Conservation (phyloP, 345 rosid species). For the Eucalyptus tenuipes region DNA sequence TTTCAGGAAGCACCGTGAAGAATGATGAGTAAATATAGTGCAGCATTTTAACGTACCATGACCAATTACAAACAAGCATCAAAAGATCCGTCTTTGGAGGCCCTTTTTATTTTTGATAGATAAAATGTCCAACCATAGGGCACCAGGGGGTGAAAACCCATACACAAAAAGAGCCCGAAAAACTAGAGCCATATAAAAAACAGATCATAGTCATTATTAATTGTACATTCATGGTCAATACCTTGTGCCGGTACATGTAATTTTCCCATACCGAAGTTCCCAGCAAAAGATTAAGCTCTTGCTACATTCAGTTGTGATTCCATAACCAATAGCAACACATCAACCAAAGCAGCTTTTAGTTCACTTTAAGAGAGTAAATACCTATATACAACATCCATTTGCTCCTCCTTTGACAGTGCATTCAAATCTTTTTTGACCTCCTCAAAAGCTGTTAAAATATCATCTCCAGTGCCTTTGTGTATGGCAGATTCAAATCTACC, state of each 20-base stretch:
- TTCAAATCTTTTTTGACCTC: constrained; percentile 54
- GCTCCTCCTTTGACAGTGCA: constrained; percentile 72
- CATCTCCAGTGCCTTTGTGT: constrained; percentile 13
- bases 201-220: background rate
- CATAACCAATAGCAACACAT: background rate
- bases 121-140: background rate
- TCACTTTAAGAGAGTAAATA: background rate
- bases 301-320: background rate
- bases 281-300: background rate
- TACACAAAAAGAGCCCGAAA: background rate
- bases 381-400: constrained; percentile 68
- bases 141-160: background rate
- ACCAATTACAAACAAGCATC: background rate
- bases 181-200: background rate
- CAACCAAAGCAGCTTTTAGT: background rate
- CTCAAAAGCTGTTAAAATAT: constrained; percentile 18
- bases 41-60: background rate
- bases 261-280: background rate
- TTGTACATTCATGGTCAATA: background rate
- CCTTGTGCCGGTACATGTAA: background rate
- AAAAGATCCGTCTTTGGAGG: background rate
- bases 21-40: background rate
- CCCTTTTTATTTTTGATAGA: background rate
- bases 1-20: background rate
- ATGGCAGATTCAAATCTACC: background rate